These are phyloP conservation scores for Rosa chinensis DNA, from an alignment of 306 rosid species.

Conservation along the genomic window DNA sequence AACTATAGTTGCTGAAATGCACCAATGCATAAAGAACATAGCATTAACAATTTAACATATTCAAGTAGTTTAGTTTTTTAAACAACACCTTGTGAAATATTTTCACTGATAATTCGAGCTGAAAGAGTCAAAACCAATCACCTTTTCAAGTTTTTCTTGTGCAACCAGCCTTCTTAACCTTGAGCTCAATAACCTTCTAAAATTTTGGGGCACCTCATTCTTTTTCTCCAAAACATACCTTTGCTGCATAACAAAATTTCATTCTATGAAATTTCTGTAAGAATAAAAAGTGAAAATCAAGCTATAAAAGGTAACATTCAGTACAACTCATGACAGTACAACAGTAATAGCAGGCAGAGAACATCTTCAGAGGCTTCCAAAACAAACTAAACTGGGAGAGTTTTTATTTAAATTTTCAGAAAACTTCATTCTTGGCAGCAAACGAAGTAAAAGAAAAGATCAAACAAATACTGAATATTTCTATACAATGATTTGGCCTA, in stretches of 20 bases:
- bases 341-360: not conserved
- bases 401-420: not conserved
- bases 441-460: not conserved
- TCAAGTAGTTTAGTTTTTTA: not conserved
- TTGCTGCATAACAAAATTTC: constrained; percentile 35
- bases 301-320: not conserved
- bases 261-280: not conserved
- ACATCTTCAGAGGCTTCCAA: not conserved
- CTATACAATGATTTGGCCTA: not conserved
- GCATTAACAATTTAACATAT: not conserved
- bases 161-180: constrained; percentile 41
- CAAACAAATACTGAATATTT: not conserved
- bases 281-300: not conserved
- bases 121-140: constrained; percentile 2
- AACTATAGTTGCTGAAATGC: not conserved
- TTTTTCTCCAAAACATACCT: constrained; percentile 3
- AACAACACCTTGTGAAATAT: not conserved
- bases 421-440: not conserved
- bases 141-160: constrained; percentile 48
- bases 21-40: not conserved
- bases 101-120: not conserved
- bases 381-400: not conserved
- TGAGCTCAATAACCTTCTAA: constrained; percentile 32
- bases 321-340: not conserved
- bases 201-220: constrained; percentile 37